Evolutionary conservation across 208 protist genomes (phyloP), one percentile per base, ranked within the genome.

Genomic region (Porcisia deanei): DNA sequence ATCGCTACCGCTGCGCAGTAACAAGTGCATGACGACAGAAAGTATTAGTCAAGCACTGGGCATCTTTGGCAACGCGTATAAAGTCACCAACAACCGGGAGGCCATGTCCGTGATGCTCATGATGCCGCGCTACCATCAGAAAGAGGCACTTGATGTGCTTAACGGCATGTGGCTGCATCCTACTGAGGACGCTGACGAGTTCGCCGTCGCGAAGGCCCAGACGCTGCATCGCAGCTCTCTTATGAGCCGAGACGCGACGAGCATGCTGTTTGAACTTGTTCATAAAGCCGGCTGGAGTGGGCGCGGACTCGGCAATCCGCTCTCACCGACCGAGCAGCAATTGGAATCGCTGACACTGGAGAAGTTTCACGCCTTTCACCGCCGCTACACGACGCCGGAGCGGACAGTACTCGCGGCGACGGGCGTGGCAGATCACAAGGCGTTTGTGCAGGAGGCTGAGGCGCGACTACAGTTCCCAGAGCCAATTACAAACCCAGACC

Each of bases 211-310:
- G 10, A 96, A 95, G 74, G 74, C 80, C 41, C 81, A 87, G 61
- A 83, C 91, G 18, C 43, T 89, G 47, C 81, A 93, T 70, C 86
- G 91, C 12, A 75, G 87, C 1, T 58, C 85, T 30, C 43, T 95
- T 49, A 70, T 82, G 22, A 80, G 64, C 30, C 83, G 92, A 30
- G 94, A 98, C 72, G 90, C 90, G 16, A 92, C 88, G 9, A 92
- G 81, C 58, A 87, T 95, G 82, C 91, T 90, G 69, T 96, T 98
- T 66, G 94, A 98, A 68, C 81, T 95, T 64, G 83, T 98, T 18
- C 94, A 98, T 75, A 92, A 97, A 79, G 94, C 94, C 1, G 94
- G 89, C 14, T 98, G 90, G 85, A 88, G 82, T 73, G 91, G 92
- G 6, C 91, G 87, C 39, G 92, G 91, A 0, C 80, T 96, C 3